phyloP scores from a whole-genome alignment of 2,329 filamentous ascomycete species.

The Ophiostoma sp. region DNA sequence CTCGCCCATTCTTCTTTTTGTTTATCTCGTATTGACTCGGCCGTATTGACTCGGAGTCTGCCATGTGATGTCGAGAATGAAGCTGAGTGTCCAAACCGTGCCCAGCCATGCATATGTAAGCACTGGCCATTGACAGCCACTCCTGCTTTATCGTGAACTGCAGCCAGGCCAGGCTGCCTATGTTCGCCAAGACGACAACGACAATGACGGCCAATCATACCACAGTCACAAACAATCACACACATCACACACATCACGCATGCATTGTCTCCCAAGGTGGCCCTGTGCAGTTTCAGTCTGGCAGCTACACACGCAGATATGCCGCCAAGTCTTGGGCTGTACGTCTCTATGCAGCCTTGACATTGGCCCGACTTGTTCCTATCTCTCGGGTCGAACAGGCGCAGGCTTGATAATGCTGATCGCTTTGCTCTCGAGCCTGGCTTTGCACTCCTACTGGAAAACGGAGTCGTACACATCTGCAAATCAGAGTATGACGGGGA shows the following conservation, averaged over 20 bases:
- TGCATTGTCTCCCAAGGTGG: background rate
- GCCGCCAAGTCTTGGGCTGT: background rate
- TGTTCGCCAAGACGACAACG: background rate
- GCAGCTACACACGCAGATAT: background rate
- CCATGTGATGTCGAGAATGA: background rate
- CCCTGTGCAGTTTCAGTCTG: background rate
- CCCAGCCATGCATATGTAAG: background rate
- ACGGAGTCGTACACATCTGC: background rate
- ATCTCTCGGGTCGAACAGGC: slow-evolving; percentile 16
- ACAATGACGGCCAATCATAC: background rate
- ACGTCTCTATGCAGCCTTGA: background rate
- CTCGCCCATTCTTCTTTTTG: background rate
- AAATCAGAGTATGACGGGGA: background rate
- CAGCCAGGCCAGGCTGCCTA: background rate
- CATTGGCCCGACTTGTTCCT: slow-evolving; percentile 22
- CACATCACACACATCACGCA: background rate
- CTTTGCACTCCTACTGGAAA: background rate
- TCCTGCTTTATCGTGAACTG: slow-evolving; percentile 1
- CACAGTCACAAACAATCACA: background rate
- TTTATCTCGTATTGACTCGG: background rate
- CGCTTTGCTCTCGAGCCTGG: too few species aligned
- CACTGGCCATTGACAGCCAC: background rate
- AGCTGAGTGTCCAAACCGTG: background rate
- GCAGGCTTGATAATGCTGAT: background rate
- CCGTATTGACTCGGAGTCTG: background rate